Base-by-base conservation (phyloP, 2,329 filamentous ascomycete species). In the Chrysosporium queenslandicum region DNA sequence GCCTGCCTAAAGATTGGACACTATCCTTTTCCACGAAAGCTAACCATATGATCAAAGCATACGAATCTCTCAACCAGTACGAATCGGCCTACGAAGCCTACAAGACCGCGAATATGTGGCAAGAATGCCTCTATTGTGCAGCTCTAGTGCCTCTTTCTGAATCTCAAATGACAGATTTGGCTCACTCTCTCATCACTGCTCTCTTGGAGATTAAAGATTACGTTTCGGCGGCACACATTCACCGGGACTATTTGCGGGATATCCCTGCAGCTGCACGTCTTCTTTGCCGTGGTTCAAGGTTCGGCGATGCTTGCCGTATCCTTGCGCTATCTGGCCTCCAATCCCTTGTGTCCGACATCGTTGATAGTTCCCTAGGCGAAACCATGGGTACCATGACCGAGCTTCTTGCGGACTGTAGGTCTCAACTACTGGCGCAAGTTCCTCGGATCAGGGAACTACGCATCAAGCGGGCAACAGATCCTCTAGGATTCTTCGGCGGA, bases 381-480 rank as follows among this genome's bases (percentile, higher is more conserved):
- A 82, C 86, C 1, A 82, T 92, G 53, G 84, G 85, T 20, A 81
- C 80, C 50, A 90, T 85, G 61, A 95, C 89, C 0, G 92, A 97
- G 65, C 82, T 97, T 55, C 80, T 98, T 9, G 88, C 92, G 1
- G 92, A 98, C 67, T 97, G 91, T 78, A 88, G 87, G 66, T 76
- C 76, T 0, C 92, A 98, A 67, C 77, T 97, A 2, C 75, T 76
- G 43, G 86, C 88, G 0, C 92, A 98, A 64, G 81, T 95, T 0
- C 89, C 91, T 0, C 85, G 92, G 16, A 82, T 98, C 57, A 75
- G 77, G 5, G 91, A 96, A 64, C 78, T 98, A 23, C 82, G 91
- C 1, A 73, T 76, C 50, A 90, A 87, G 64, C 94, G 94, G 50
- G 77, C 79, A 36, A 82, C 87, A 58, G 89, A 98, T 61, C 92